Evolutionary conservation across 2,329 filamentous ascomycete genomes (phyloP).

Genomic region (Alternaria gaisen): DNA sequence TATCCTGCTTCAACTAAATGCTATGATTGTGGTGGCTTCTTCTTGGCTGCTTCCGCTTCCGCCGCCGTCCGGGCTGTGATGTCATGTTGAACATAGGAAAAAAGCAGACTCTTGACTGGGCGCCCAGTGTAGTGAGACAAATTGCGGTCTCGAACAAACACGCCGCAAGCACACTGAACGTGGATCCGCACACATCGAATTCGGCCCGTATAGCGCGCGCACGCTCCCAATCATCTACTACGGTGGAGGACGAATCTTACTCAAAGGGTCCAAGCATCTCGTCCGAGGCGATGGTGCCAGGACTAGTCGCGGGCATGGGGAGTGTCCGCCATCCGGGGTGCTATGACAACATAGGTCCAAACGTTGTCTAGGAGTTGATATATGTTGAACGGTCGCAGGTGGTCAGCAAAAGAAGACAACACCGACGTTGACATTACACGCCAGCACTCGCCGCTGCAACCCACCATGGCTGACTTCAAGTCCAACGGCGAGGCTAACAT

Average conservation of each 20-base stretch:
- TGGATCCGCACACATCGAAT: background rate
- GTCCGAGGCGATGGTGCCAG: slow-evolving; percentile 6
- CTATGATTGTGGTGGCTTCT: background rate
- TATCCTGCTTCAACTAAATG: background rate
- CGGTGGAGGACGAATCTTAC: background rate
- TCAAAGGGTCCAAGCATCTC: background rate
- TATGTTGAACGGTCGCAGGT: background rate
- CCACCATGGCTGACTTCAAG: slow-evolving; percentile 27
- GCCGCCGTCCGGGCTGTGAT: slow-evolving; percentile 3
- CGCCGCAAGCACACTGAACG: background rate
- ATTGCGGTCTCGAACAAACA: slow-evolving; percentile 10
- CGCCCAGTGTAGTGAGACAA: background rate
- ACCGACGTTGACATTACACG: slow-evolving; percentile 4
- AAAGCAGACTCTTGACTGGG: background rate
- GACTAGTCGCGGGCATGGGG: slow-evolving; percentile 5
- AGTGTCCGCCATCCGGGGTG: slow-evolving; percentile 9
- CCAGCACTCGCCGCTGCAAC: slow-evolving; percentile 6
- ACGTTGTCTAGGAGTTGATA: slow-evolving; percentile 5
- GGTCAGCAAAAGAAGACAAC: background rate
- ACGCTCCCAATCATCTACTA: slow-evolving; percentile 1
- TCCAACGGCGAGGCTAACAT: slow-evolving; percentile 15
- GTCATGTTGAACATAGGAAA: slow-evolving; percentile 10
- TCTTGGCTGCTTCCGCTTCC: background rate
- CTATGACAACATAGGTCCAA: slow-evolving; percentile 8
- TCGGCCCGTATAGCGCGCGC: slow-evolving; percentile 1